Percentiles rank a stretch among this genome's conserved stretches.
phyloP scores from a whole-genome alignment of 163 green algal species.

The Scenedesmus sp. region DNA sequence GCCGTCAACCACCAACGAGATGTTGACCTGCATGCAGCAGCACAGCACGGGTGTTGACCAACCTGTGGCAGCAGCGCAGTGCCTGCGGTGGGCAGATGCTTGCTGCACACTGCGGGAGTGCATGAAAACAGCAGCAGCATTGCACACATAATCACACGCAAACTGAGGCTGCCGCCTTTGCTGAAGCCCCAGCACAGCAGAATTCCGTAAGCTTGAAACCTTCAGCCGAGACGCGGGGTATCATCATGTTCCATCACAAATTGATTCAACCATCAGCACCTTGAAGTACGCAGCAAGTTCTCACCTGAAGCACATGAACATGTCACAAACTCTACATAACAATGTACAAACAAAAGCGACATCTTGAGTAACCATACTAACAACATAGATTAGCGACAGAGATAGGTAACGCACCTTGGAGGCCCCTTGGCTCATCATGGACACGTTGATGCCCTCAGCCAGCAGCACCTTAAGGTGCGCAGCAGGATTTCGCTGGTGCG shows the following conservation, averaged over 20 bases:
- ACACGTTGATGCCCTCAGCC: slow-evolving; percentile 86
- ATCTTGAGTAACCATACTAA: background rate
- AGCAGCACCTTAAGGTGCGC: slow-evolving; percentile 67
- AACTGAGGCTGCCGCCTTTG: too few species aligned
- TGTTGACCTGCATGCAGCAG: slow-evolving; percentile 81
- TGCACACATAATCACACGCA: too few species aligned
- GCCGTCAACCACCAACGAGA: slow-evolving; percentile 93
- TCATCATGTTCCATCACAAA: too few species aligned
- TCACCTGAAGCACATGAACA: slow-evolving; percentile 75
- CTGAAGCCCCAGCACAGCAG: too few species aligned
- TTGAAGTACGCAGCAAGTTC: slow-evolving; percentile 87
- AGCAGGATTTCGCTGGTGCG: slow-evolving; percentile 93
- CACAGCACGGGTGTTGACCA: slow-evolving; percentile 52
- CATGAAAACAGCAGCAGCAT: too few species aligned
- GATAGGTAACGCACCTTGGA: slow-evolving; percentile 60
- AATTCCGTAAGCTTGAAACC: too few species aligned
- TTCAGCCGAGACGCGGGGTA: too few species aligned
- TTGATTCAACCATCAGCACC: slow-evolving; percentile 62
- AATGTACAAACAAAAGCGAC: background rate
- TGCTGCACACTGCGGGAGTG: too few species aligned
- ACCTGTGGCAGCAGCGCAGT: too few species aligned
- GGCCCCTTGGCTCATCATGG: slow-evolving; percentile 95
- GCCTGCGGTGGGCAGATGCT: too few species aligned
- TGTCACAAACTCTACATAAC: background rate
- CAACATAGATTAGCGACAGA: too few species aligned